phyloP scores from a whole-genome alignment of 2,329 filamentous ascomycete species.

The Verticillium nubilum region DNA sequence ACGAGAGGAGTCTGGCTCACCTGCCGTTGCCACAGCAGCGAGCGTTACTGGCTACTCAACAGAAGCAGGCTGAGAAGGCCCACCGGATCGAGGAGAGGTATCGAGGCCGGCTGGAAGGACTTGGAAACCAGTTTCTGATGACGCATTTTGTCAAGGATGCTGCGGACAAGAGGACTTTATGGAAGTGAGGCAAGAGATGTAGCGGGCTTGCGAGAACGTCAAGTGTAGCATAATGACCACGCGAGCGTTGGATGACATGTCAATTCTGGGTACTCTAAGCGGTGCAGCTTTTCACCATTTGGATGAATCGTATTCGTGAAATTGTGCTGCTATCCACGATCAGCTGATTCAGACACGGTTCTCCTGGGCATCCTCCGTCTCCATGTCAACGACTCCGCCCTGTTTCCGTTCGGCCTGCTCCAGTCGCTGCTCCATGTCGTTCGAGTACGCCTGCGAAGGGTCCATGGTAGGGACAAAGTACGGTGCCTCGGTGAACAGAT shows the following conservation, averaged over 20 bases:
- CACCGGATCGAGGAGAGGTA: not conserved
- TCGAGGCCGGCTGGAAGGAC: not conserved
- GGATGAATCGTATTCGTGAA: too few relatives aligned
- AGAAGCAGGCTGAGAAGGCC: constrained; percentile 21
- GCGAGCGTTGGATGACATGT: too few relatives aligned
- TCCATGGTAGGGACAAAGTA: constrained; percentile 55
- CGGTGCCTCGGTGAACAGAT: constrained; percentile 60
- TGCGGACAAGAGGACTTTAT: not conserved
- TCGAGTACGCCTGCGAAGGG: constrained; percentile 29
- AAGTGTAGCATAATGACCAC: too few relatives aligned
- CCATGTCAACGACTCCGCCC: not conserved
- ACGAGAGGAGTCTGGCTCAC: constrained; percentile 20
- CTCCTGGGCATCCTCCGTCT: not conserved
- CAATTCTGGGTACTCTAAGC: too few relatives aligned
- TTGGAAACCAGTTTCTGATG: not conserved
- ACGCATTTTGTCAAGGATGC: constrained; percentile 1
- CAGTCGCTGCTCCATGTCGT: constrained; percentile 55
- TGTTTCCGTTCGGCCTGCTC: constrained; percentile 51
- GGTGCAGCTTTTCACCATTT: too few relatives aligned
- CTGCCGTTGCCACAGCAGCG: constrained; percentile 22
- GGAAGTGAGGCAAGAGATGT: not conserved
- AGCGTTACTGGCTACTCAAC: constrained; percentile 17
- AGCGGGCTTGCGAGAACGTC: too few relatives aligned
- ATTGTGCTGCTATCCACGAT: too few relatives aligned
- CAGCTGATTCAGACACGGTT: not conserved